Base-by-base conservation (phyloP, 2,329 filamentous ascomycete genomes). In the Gyromitra esculenta region DNA sequence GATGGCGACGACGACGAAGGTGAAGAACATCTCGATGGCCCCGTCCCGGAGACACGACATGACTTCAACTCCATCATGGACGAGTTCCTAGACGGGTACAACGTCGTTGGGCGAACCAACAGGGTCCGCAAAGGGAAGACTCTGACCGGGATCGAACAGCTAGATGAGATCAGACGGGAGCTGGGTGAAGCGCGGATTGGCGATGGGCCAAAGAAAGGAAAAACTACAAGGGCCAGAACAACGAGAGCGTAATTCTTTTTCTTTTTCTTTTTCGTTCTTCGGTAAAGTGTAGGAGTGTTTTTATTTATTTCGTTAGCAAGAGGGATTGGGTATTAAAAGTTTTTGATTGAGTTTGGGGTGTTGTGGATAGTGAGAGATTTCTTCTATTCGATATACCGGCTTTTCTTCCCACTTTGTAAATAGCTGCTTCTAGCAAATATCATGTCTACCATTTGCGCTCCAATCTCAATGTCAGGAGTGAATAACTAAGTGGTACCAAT, bases 41-140 rank as follows among this genome's bases (percentile, higher is more conserved):
- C 57, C 9, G 43, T 79, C 54, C 57, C 77, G 35, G 74, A 81
- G 68, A 69, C 79, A 59, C 87, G 93, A 59, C 86, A 87, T 50
- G 94, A 97, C 82, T 97, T 99, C 83, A 91, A 97, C 82, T 88
- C 87, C 77, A 93, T 98, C 82, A 90, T 99, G 87, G 95, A 98
- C 82, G 94, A 97, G 73, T 99, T 99, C 84, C 85, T 98, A 35
- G 92, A 90, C 7, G 90, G 87, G 43, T 91, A 92, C 82, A 89
- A 89, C 8, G 91, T 89, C 84, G 87, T 87, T 31, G 91, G 91
- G 1, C 94, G 93, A 85, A 91, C 90, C 83, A 81, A 84, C 56
- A 84, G 87, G 69, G 88, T 93, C 21, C 95, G 94, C 85, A 93
- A 94, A 84, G 91, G 91, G 18, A 92, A 91, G 82, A 90, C 91